phyloP scores from a whole-genome alignment of 352 stramenopile genomes.

The Pythium scleroteichum region DNA sequence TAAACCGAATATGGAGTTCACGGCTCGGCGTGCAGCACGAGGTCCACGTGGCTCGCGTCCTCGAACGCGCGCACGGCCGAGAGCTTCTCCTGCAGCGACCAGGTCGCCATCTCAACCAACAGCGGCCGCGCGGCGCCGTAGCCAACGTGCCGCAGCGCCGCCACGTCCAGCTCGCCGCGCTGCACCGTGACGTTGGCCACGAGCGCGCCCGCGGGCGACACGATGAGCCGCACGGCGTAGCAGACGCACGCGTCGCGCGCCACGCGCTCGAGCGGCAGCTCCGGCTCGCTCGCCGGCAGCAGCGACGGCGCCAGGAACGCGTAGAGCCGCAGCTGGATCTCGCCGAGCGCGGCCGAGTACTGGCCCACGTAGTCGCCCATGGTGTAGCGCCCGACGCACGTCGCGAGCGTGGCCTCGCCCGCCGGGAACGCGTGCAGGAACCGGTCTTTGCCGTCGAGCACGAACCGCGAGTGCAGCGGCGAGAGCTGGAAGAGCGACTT shows the following conservation, averaged over 20 bases:
- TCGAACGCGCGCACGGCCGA: constrained; percentile 12
- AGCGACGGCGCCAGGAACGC: constrained; percentile 13
- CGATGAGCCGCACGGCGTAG: constrained; percentile 16
- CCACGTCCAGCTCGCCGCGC: constrained; percentile 7
- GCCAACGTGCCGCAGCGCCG: constrained; percentile 7
- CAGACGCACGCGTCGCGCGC: constrained; percentile 7
- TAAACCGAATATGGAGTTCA: constrained; percentile 2
- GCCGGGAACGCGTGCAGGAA: constrained; percentile 14
- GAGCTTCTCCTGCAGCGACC: constrained; percentile 19
- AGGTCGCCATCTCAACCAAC: constrained; percentile 15
- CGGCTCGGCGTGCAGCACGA: background rate
- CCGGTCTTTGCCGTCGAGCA: constrained; percentile 12
- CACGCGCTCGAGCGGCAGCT: constrained; percentile 8
- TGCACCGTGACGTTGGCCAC: constrained; percentile 12
- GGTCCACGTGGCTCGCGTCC: constrained; percentile 4
- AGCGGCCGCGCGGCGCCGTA: constrained; percentile 10
- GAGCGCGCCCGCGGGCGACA: background rate
- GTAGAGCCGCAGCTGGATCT: constrained; percentile 17
- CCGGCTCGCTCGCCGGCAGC: background rate
- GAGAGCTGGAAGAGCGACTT: constrained; percentile 11
- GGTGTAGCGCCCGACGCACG: constrained; percentile 7
- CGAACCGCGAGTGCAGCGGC: constrained; percentile 11
- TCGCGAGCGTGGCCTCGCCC: constrained; percentile 16
- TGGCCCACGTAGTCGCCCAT: constrained; percentile 22
- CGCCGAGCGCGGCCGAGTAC: constrained; percentile 4